These are phyloP conservation scores for Coemansia sp. DNA, from an alignment of 192 early-diverging fungal genomes.

Conservation along the genomic window DNA sequence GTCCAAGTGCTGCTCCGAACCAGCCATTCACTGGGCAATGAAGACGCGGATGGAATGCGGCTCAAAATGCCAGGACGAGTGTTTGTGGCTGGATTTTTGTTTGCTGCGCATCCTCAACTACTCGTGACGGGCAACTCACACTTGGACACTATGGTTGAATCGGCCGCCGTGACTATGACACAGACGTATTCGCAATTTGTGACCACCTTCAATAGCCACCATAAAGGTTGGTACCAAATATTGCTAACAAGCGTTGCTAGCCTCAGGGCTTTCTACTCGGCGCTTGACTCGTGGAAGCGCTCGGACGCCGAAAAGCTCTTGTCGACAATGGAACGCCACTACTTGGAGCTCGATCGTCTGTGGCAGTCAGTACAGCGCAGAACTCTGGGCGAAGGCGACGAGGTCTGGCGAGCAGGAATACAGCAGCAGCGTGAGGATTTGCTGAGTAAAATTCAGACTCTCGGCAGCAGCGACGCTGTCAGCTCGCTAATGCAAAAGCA, in stretches of 20 bases:
- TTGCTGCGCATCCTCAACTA: slow-evolving; percentile 27
- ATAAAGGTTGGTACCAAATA: slow-evolving; percentile 14
- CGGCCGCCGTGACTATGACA: slow-evolving; percentile 23
- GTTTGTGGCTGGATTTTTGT: slow-evolving; percentile 30
- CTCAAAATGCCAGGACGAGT: slow-evolving; percentile 20
- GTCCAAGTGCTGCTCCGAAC: slow-evolving; percentile 12
- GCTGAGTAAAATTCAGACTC: slow-evolving; percentile 14
- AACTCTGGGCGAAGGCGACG: slow-evolving; percentile 37
- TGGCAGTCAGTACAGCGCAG: slow-evolving; percentile 44
- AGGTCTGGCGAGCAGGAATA: slow-evolving; percentile 30
- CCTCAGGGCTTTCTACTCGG: slow-evolving; percentile 28
- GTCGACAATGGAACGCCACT: slow-evolving; percentile 34
- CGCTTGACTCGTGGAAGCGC: slow-evolving; percentile 43
- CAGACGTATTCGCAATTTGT: slow-evolving; percentile 20
- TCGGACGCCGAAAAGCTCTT: slow-evolving; percentile 30
- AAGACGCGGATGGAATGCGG: not conserved
- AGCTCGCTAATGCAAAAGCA: slow-evolving; percentile 18
- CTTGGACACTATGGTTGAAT: slow-evolving; percentile 24
- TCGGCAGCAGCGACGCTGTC: slow-evolving; percentile 25
- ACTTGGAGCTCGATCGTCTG: slow-evolving; percentile 40
- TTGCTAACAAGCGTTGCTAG: slow-evolving; percentile 22
- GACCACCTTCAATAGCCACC: not conserved
- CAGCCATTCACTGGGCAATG: not conserved
- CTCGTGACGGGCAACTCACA: slow-evolving; percentile 23
- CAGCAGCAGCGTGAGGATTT: slow-evolving; percentile 21